Evolutionary conservation across 2,329 filamentous ascomycete species (phyloP).

Genomic region (Stachybotrys chartarum): DNA sequence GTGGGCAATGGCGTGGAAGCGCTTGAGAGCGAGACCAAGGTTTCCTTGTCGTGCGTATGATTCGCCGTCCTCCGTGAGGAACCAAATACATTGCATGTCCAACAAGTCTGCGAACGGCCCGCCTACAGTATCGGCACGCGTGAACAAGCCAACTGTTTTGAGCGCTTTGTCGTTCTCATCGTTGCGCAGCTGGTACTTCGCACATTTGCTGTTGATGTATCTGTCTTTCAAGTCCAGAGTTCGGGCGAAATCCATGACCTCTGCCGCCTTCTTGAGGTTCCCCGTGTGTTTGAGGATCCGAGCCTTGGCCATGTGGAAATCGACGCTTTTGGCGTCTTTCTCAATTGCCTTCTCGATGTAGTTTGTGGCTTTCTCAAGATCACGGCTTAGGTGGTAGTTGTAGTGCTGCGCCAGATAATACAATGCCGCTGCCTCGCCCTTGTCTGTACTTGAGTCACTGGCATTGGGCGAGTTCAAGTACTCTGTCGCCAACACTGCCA

Average conservation of each 20-base stretch:
- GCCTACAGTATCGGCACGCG: conserved; percentile 78
- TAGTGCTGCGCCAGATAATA: conserved; percentile 98
- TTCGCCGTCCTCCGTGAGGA: conserved; percentile 88
- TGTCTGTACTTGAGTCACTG: conserved; percentile 37
- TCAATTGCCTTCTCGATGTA: conserved; percentile 80
- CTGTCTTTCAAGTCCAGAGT: conserved; percentile 82
- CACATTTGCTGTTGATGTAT: conserved; percentile 97
- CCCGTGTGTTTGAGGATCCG: conserved; percentile 90
- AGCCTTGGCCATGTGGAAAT: conserved; percentile 92
- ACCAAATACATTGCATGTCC: conserved; percentile 99
- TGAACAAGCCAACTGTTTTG: conserved; percentile 89
- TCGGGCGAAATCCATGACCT: conserved; percentile 82
- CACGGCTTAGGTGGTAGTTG: conserved; percentile 82
- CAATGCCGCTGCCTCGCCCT: conserved; percentile 71
- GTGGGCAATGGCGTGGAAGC: conserved; percentile 79
- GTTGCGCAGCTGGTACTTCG: conserved; percentile 93
- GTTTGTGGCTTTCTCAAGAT: conserved; percentile 72
- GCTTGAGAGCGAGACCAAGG: conserved; percentile 79
- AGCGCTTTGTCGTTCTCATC: conserved; percentile 82
- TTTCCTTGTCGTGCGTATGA: conserved; percentile 78
- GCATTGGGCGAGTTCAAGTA: conserved; percentile 59
- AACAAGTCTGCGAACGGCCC: conserved; percentile 85
- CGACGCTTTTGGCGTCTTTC: conserved; percentile 71
- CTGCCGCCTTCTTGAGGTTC: conserved; percentile 69
- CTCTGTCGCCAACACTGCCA: conserved; percentile 69